Evolutionary conservation across 140 eudicot species (phyloP).

Genomic region (Cichorium intybus): DNA sequence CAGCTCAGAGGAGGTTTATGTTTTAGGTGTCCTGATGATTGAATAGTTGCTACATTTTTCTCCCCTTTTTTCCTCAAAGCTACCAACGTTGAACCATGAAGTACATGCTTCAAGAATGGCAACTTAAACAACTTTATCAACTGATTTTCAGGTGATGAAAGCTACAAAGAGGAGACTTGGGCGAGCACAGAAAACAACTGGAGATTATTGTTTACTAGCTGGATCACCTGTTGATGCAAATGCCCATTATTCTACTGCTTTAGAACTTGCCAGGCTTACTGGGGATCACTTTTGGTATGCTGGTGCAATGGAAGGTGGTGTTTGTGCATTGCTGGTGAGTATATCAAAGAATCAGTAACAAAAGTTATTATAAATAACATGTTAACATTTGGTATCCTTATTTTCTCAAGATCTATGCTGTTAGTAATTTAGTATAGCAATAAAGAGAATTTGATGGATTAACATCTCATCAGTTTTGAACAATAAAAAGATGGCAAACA

Average conservation of each 20-base stretch:
- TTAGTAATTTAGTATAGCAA: too few relatives aligned
- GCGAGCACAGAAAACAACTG: conserved; percentile 94
- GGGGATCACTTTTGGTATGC: conserved; percentile 98
- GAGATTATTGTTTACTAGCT: conserved; percentile 93
- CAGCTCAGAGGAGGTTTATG: conserved; percentile 99
- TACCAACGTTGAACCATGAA: not conserved
- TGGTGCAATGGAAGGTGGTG: conserved; percentile 98
- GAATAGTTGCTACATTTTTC: conserved; percentile 20
- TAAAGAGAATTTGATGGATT: conserved; percentile 1
- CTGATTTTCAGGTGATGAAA: conserved; percentile 69
- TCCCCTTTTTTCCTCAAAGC: conserved; percentile 8
- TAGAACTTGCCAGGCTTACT: conserved; percentile 88
- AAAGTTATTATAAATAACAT: not conserved
- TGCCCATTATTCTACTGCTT: conserved; percentile 92
- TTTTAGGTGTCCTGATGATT: conserved; percentile 86
- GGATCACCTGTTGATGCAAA: conserved; percentile 99
- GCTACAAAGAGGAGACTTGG: conserved; percentile 95
- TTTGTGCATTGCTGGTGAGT: conserved; percentile 95
- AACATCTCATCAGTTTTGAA: not conserved
- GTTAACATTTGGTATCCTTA: not conserved
- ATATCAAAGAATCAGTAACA: conserved; percentile 6
- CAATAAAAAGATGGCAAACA: not conserved
- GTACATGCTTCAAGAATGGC: conserved; percentile 10
- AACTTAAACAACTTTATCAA: conserved; percentile 25
- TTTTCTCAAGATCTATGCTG: not conserved